A percentile compares a stretch with the other conserved stretches of the same genome.
Conservation (phyloP, 495 filamentous ascomycete species). For the Lophiotrema nucula region DNA sequence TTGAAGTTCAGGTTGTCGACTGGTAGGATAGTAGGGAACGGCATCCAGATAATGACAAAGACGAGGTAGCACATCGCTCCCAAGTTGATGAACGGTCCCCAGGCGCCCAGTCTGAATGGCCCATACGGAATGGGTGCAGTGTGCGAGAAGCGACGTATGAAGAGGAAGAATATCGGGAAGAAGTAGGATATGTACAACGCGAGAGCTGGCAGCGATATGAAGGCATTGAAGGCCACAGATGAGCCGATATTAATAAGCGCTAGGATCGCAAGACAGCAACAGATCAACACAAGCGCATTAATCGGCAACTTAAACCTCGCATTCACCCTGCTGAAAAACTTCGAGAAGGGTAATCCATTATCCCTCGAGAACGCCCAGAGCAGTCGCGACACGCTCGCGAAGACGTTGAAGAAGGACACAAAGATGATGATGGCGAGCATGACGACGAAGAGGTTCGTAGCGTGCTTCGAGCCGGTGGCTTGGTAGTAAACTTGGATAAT, state of each 20-base stretch:
- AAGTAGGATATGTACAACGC: constrained; percentile 54
- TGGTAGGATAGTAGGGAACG: constrained; percentile 46
- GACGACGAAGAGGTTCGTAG: constrained; percentile 48
- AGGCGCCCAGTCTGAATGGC: constrained; percentile 35
- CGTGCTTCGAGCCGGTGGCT: constrained; percentile 47
- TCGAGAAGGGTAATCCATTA: constrained; percentile 56
- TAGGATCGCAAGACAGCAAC: constrained; percentile 43
- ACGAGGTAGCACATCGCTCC: constrained; percentile 45
- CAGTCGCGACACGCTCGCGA: constrained; percentile 55
- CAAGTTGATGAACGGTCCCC: constrained; percentile 47
- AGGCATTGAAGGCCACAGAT: constrained; percentile 50
- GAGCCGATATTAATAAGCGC: constrained; percentile 55
- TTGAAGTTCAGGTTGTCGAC: constrained; percentile 53
- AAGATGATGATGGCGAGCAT: constrained; percentile 50
- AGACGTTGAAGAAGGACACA: constrained; percentile 48
- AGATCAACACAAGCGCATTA: constrained; percentile 47
- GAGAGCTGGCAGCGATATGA: constrained; percentile 50
- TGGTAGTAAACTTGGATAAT: constrained; percentile 56
- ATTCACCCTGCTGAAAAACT: constrained; percentile 44
- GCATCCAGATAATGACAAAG: constrained; percentile 48
- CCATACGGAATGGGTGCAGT: constrained; percentile 26
- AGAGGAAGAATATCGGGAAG: constrained; percentile 47
- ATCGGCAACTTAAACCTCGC: constrained; percentile 49
- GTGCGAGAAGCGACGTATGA: constrained; percentile 34
- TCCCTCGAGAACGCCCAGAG: constrained; percentile 63